A percentile compares a stretch with the other conserved stretches of the same genome.
Conservation (phyloP, 371 early-diverging fungal genomes). For the Zychaea mexicana region DNA sequence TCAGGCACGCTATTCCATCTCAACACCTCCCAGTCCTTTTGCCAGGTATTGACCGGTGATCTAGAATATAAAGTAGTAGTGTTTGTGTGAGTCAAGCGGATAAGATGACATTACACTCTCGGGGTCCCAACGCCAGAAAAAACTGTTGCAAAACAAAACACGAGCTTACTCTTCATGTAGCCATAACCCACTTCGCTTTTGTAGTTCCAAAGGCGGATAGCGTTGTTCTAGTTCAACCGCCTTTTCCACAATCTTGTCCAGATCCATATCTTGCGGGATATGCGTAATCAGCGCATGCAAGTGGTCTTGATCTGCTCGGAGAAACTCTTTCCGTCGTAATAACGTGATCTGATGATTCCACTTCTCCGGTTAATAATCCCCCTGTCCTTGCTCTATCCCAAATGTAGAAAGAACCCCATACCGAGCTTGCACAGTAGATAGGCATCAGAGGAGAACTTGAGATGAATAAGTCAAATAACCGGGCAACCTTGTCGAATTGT, state of each 20-base stretch:
- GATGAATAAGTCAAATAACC: constrained; percentile 80
- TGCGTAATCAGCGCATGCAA: constrained; percentile 63
- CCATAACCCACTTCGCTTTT: constrained; percentile 58
- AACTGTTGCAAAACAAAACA: not conserved
- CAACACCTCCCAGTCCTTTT: constrained; percentile 34
- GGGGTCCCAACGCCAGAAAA: too few species aligned
- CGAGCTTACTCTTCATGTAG: constrained; percentile 49
- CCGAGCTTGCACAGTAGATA: constrained; percentile 72
- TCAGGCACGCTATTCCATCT: constrained; percentile 46
- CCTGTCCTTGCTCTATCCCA: too few species aligned
- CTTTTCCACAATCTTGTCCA: constrained; percentile 50
- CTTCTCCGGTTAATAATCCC: too few species aligned
- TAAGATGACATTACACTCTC: too few species aligned
- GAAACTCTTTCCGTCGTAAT: constrained; percentile 50
- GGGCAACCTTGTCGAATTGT: constrained; percentile 58
- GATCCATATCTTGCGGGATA: constrained; percentile 58
- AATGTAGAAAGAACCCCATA: too few species aligned
- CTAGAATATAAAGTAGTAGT: constrained; percentile 9
- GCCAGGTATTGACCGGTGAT: constrained; percentile 45
- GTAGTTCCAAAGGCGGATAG: constrained; percentile 49
- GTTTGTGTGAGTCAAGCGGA: not conserved
- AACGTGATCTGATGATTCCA: constrained; percentile 49
- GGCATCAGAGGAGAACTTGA: constrained; percentile 76
- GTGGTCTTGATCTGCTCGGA: constrained; percentile 58
- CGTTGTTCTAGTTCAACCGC: constrained; percentile 47